A percentile compares a stretch with the other conserved stretches of the same genome.
Evolutionary conservation across 2,329 filamentous ascomycete species (phyloP).

Genomic region (Aspergillus piperis): DNA sequence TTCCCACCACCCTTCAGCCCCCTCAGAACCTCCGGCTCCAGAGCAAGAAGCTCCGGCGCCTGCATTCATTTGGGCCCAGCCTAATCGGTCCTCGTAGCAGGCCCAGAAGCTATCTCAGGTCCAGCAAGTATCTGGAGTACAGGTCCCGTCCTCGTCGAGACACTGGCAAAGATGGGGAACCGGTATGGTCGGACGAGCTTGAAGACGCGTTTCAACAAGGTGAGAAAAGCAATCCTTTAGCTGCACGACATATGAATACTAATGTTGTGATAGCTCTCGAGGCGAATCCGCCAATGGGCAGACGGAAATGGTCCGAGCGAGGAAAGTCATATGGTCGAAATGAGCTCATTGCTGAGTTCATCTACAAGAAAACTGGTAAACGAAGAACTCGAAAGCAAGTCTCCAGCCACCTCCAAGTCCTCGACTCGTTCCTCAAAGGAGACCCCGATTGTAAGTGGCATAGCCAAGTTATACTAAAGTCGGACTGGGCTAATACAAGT

Average conservation of each 20-base stretch:
- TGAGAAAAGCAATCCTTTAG: constrained; percentile 22
- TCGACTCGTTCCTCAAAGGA: constrained; percentile 57
- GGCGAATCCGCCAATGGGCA: constrained; percentile 60
- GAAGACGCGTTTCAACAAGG: constrained; percentile 53
- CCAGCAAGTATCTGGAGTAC: constrained; percentile 49
- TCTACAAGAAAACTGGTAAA: constrained; percentile 57
- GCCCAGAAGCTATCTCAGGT: constrained; percentile 40
- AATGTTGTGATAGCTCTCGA: constrained; percentile 48
- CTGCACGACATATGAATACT: constrained; percentile 13
- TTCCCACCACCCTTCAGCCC: constrained; percentile 28
- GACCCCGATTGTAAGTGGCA: constrained; percentile 53
- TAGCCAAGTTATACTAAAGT: neutral
- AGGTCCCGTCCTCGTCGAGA: constrained; percentile 45
- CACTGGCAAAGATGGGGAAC: constrained; percentile 46
- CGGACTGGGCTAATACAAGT: constrained; percentile 5
- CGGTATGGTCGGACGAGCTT: constrained; percentile 49
- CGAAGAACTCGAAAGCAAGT: constrained; percentile 60
- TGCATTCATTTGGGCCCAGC: constrained; percentile 36
- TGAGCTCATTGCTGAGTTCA: constrained; percentile 62
- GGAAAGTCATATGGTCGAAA: constrained; percentile 61
- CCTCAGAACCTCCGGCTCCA: constrained; percentile 36
- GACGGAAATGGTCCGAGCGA: constrained; percentile 54
- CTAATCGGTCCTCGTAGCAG: constrained; percentile 27
- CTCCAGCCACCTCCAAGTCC: constrained; percentile 65
- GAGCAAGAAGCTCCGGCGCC: constrained; percentile 37